Base-by-base conservation (phyloP, 805 yeast species). In the Kuraishia piskuri region DNA sequence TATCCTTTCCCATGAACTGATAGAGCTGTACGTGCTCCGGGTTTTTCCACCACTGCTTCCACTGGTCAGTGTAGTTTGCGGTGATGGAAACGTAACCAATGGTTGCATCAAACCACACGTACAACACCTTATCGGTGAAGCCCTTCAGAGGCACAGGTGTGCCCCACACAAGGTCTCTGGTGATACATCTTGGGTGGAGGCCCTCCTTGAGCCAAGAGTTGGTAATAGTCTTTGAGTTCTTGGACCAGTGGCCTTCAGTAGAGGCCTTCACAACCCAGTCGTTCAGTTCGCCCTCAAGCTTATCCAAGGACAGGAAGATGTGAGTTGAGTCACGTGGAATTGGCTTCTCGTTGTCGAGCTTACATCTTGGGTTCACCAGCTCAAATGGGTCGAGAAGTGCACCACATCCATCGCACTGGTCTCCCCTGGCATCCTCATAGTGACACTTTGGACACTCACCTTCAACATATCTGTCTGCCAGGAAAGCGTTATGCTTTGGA, bases 1-100 rank as follows among this genome's bases (percentile, higher is more conserved):
- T 94, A 71, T 94, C 99, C 70, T 94, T 94, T 71, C 99, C 99
- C 99, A 94, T 94, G 70, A 94, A 94, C 75, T 94, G 99, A 69
- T 88, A 90, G 60, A 94, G 75, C 59, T 87, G 72, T 58, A 94
- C 97, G 57, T 90, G 68, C 52, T 90, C 90, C n/a, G 96, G 96
- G 65, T 87, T 77, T 62, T 81, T 82, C 99, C 99, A 94, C 99
- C 99, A 92, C 61, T 81, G 67, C 63, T 78, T 73, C 98, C 98
- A 92, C 52, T 77, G 79, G 48, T 73, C 73, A 19, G 90, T 83
- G 72, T 92, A 95, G 68, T 86, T 87, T 23, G 98, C 97, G 25
- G 99, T 94, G 65, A 94, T 94, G 51, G 97, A 90, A 55, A 91
- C 83, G 68, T 94, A 94, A 48, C 99, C 99, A 61, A 94, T 94